Percentiles rank a stretch among this genome's conserved stretches.
phyloP scores from a whole-genome alignment of 2,329 filamentous ascomycete genomes.

The Trichoderma oligosporum region DNA sequence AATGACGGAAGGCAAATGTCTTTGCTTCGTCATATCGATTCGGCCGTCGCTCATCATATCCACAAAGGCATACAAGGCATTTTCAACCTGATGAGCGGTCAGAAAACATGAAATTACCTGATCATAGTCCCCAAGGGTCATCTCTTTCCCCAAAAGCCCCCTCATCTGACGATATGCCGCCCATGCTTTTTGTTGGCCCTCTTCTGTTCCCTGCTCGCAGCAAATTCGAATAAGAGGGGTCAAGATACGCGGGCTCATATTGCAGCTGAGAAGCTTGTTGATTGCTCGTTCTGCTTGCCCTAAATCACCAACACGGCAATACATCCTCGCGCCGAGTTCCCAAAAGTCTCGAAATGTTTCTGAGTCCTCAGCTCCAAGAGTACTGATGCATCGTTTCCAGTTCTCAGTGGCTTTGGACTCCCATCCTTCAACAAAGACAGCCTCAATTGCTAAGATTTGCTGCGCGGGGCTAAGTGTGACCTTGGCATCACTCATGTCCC shows the following conservation, averaged over 20 bases:
- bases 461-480: constrained; percentile 53
- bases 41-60: constrained; percentile 77
- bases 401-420: constrained; percentile 56
- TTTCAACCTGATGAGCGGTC: constrained; percentile 58
- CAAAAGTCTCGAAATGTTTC: constrained; percentile 53
- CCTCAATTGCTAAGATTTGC: constrained; percentile 64
- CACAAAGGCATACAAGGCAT: constrained; percentile 73
- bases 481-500: constrained; percentile 62
- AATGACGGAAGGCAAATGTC: constrained; percentile 46
- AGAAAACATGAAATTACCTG: constrained; percentile 68
- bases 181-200: constrained; percentile 58
- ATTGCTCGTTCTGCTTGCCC: constrained; percentile 56
- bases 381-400: constrained; percentile 57
- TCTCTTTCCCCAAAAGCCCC: constrained; percentile 53
- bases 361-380: constrained; percentile 45
- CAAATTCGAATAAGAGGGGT: constrained; percentile 68
- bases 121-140: constrained; percentile 74
- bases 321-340: constrained; percentile 64
- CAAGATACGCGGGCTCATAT: constrained; percentile 53
- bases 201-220: constrained; percentile 48
- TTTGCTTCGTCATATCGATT: constrained; percentile 45
- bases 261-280: constrained; percentile 49
- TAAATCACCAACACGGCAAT: constrained; percentile 54
- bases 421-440: constrained; percentile 61
- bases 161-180: constrained; percentile 62